Evolutionary conservation across 352 stramenopile species (phyloP), one percentile per base, ranked within the genome.

Genomic region (Phytophthora sp.): DNA sequence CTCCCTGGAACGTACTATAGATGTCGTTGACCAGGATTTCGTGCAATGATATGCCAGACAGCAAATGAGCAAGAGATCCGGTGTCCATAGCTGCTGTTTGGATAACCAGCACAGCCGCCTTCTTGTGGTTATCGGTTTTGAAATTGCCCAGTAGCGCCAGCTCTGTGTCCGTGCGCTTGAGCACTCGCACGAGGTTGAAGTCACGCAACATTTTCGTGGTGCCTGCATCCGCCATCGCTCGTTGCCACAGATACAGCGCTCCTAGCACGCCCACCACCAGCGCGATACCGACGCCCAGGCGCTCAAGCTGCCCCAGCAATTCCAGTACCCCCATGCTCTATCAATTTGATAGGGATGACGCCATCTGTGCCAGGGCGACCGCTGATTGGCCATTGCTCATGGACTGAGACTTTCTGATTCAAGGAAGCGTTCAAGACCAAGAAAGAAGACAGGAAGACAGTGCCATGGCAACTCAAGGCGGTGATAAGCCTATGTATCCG

Each of bases 11-110:
- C 47, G 87, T 85, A 69, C 82, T 90, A 71, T 96, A 94, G 53
- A 96, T 87, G 62, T 96, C 86, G 58, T 96, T 96, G 23, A 79
- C 53, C 27, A 94, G 65, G 20, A 89, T 87, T 51, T 78, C 63
- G 23, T 92, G 81, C 51, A 96, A 46, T 20, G 86, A 91, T n/a
- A 96, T 60, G 13, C 59, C 73, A 4, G 52, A 44, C 52, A 96
- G 53, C 20, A 94, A 57, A 13, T 62, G 24, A 15, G 64, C 50
- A 16, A 91, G 57, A n/a, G 69, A 66, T 15, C 67, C 70, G 5
- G 74, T 66, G 53, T 89, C 76, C 68, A 96, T 81, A 18, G 70
- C 68, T 26, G 82, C 75, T 41, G 80, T 86, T 55, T 90, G 81
- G 55, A 94, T 74, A 23, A 90, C 73, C 38, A 96, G 66, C 53